Evolutionary conservation across 805 yeast species (phyloP).

Genomic region (Saccharomycopsis javanensis): DNA sequence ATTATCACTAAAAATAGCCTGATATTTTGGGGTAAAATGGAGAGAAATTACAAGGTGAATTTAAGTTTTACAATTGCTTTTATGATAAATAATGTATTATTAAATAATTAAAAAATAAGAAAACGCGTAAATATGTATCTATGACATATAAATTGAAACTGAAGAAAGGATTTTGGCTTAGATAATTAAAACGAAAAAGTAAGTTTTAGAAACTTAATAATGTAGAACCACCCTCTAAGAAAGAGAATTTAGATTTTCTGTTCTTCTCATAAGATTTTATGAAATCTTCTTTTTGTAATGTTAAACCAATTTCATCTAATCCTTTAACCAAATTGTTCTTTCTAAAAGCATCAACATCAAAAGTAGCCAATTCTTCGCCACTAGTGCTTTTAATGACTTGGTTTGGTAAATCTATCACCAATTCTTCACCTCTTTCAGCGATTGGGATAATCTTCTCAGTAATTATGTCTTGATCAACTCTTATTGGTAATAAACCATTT

Average conservation of each 20-base stretch:
- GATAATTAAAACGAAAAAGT: too few relatives aligned
- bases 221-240: slow-evolving; percentile 83
- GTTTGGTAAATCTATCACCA: slow-evolving; percentile 77
- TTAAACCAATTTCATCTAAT: slow-evolving; percentile 92
- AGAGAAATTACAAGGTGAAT: not conserved
- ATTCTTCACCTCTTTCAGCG: slow-evolving; percentile 60
- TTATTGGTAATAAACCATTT: slow-evolving; percentile 88
- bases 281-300: slow-evolving; percentile 77
- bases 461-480: slow-evolving; percentile 75
- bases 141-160: not conserved
- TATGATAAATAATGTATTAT: too few relatives aligned
- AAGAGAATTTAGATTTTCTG: slow-evolving; percentile 76
- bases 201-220: slow-evolving; percentile 31
- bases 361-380: slow-evolving; percentile 68
- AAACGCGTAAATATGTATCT: not conserved
- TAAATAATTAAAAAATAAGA: too few relatives aligned
- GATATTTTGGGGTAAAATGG: not conserved
- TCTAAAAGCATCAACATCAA: slow-evolving; percentile 85
- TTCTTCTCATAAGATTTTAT: slow-evolving; percentile 64
- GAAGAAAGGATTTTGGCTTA: too few relatives aligned
- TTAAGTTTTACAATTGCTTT: too few relatives aligned
- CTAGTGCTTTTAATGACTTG: slow-evolving; percentile 64
- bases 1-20: not conserved
- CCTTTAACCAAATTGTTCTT: slow-evolving; percentile 93
- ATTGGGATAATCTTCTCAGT: slow-evolving; percentile 63